Percentiles rank a stretch among this genome's conserved stretches.
phyloP scores from a whole-genome alignment of 305 asterid genomes.

The Plantago coronopus region DNA sequence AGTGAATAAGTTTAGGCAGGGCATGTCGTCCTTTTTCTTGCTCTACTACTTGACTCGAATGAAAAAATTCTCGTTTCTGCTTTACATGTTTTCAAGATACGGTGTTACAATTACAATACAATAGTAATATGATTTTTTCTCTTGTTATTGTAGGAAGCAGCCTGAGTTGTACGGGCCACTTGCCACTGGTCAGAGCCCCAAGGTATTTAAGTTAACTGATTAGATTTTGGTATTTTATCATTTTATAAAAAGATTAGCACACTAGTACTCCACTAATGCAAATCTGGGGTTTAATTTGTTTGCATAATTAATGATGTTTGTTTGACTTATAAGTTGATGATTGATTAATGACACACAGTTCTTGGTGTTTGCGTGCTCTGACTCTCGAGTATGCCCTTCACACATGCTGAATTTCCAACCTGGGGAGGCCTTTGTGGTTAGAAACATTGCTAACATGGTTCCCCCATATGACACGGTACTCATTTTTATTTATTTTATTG shows the following conservation, averaged over 20 bases:
- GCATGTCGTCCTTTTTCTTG: neutral
- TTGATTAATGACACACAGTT: constrained; percentile 37
- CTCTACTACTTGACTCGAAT: neutral
- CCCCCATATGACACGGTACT: constrained; percentile 76
- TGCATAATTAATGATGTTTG: neutral
- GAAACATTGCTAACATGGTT: constrained; percentile 94
- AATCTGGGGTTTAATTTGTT: neutral
- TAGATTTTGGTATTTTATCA: neutral
- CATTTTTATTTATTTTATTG: neutral
- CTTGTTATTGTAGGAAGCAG: constrained; percentile 42
- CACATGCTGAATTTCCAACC: constrained; percentile 78
- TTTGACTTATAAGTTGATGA: neutral
- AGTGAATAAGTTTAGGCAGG: neutral
- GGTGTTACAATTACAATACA: no score
- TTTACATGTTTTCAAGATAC: no score
- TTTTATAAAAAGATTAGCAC: neutral
- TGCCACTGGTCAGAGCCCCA: constrained; percentile 71
- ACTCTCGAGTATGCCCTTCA: constrained; percentile 89
- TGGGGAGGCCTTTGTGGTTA: constrained; percentile 84
- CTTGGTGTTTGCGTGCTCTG: constrained; percentile 89
- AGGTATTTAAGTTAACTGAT: constrained; percentile 35
- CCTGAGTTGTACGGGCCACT: constrained; percentile 56
- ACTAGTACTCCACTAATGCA: neutral
- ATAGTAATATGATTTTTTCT: no score
- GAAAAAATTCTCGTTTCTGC: no score